A percentile compares a stretch with the other conserved stretches of the same genome.
phyloP scores from a whole-genome alignment of 2,329 filamentous ascomycete genomes.

The Cercospora berteroae region DNA sequence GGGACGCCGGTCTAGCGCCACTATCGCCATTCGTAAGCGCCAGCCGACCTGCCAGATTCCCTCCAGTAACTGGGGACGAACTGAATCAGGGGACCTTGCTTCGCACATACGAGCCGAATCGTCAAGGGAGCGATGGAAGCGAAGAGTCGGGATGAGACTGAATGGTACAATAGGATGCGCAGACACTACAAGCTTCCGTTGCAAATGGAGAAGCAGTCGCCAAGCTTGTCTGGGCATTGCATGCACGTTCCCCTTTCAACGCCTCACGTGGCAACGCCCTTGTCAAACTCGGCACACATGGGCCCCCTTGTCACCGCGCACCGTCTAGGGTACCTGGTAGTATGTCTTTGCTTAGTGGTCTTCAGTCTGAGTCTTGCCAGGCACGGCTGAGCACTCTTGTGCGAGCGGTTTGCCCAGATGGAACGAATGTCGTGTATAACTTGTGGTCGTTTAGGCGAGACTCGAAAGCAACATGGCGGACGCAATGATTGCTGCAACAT shows the following conservation, averaged over 20 bases:
- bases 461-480: neutral
- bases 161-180: neutral
- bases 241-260: neutral
- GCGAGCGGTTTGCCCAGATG: neutral
- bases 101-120: constrained; percentile 12
- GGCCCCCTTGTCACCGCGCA: neutral
- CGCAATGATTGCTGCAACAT: neutral
- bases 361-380: neutral
- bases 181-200: neutral
- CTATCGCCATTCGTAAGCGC: constrained; percentile 13
- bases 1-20: constrained; percentile 13
- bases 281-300: neutral
- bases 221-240: neutral
- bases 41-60: constrained; percentile 7
- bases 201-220: neutral
- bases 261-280: neutral
- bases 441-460: neutral
- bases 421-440: neutral
- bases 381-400: neutral
- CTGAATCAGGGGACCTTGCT: constrained; percentile 18
- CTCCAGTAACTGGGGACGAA: constrained; percentile 9
- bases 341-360: neutral
- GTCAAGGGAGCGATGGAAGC: neutral
- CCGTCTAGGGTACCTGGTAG: neutral
- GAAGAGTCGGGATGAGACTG: neutral